Evolutionary conservation across 2,329 filamentous ascomycete genomes (phyloP).

Genomic region (Biscogniauxia mediterranea): DNA sequence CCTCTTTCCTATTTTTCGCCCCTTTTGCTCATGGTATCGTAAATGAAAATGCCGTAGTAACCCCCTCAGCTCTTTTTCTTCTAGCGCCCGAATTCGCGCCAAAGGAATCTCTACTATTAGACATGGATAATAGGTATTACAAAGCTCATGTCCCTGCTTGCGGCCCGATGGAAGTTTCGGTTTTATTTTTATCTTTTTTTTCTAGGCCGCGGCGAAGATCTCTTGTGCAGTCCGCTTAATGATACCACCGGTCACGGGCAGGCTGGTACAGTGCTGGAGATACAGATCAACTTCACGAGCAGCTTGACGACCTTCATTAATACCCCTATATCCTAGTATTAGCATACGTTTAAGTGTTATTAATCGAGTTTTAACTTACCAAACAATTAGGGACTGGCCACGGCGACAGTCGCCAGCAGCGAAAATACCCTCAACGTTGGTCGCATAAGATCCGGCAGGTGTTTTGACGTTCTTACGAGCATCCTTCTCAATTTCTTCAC

Average conservation of each 20-base stretch:
- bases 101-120: not conserved
- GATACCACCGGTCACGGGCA: slow-evolving; percentile 92
- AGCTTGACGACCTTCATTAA: slow-evolving; percentile 93
- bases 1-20: not conserved
- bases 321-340: slow-evolving; percentile 63
- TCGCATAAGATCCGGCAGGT: slow-evolving; percentile 79
- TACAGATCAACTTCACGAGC: slow-evolving; percentile 89
- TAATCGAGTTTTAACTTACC: slow-evolving; percentile 54
- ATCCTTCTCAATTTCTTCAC: slow-evolving; percentile 87
- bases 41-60: slow-evolving; percentile 8
- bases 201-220: slow-evolving; percentile 37
- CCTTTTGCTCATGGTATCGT: slow-evolving; percentile 17
- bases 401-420: slow-evolving; percentile 93
- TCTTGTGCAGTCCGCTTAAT: slow-evolving; percentile 79
- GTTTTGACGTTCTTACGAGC: slow-evolving; percentile 96
- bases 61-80: not conserved
- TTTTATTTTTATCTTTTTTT: not conserved
- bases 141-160: slow-evolving; percentile 4
- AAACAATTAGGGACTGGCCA: slow-evolving; percentile 94
- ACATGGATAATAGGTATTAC: slow-evolving; percentile 2
- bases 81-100: not conserved
- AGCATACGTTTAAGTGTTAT: slow-evolving; percentile 25
- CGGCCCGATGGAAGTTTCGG: not conserved
- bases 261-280: slow-evolving; percentile 73
- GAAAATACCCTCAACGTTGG: slow-evolving; percentile 85